Conservation (phyloP, 2,329 filamentous ascomycete species). For the Clarireedia hainanense region DNA sequence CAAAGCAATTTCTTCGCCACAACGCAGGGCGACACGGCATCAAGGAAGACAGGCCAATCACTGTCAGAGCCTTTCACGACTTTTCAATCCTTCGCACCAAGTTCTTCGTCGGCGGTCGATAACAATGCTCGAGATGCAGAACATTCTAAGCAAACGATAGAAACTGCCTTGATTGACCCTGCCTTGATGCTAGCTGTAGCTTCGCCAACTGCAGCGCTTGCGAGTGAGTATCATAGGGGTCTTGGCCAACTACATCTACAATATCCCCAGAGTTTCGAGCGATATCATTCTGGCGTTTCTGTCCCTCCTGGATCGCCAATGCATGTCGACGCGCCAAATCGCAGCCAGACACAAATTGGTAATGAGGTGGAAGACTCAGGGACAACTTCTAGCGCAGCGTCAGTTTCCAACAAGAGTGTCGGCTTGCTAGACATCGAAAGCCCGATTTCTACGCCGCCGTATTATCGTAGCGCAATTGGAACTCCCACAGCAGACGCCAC, state of each 20-base stretch:
- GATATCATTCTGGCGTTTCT: slow-evolving; percentile 13
- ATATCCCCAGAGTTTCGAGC: slow-evolving; percentile 22
- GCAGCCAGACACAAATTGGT: slow-evolving; percentile 9
- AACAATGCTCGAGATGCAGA: no score
- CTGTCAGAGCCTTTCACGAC: background rate
- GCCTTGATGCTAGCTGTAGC: slow-evolving; percentile 8
- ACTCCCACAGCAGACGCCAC: slow-evolving; percentile 4
- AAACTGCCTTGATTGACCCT: slow-evolving; percentile 17
- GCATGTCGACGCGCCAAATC: slow-evolving; percentile 7
- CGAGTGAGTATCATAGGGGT: background rate
- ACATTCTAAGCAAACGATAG: background rate
- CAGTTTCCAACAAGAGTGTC: slow-evolving; percentile 12
- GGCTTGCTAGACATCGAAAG: slow-evolving; percentile 13
- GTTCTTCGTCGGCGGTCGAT: background rate
- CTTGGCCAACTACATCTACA: slow-evolving; percentile 5
- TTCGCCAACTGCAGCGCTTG: slow-evolving; percentile 9
- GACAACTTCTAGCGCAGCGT: slow-evolving; percentile 11
- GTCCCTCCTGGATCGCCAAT: slow-evolving; percentile 5
- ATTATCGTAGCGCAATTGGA: slow-evolving; percentile 9
- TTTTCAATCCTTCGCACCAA: background rate
- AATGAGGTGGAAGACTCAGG: slow-evolving; percentile 19
- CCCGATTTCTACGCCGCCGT: slow-evolving; percentile 13
- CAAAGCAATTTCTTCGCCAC: slow-evolving; percentile 14
- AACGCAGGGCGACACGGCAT: background rate
- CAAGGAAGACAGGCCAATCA: background rate